Conservation (phyloP, 495 filamentous ascomycete species). For the Podospora appendiculata region DNA sequence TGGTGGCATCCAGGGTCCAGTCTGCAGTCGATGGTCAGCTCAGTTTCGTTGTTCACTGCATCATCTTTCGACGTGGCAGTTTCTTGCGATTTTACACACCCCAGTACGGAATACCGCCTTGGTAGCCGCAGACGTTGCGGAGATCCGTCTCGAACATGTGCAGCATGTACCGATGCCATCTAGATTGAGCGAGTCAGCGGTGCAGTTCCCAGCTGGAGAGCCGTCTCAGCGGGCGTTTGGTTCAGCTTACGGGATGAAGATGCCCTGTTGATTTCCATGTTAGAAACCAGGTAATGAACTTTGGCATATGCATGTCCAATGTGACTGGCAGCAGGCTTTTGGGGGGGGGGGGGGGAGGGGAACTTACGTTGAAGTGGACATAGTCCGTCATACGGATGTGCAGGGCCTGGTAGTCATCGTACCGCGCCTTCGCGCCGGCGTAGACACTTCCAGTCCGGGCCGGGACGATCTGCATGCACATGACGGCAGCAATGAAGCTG, state of each 20-base stretch:
- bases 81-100: background rate
- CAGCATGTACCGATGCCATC: constrained; percentile 58
- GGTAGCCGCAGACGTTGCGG: constrained; percentile 58
- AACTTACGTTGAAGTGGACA: constrained; percentile 16
- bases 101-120: constrained; percentile 26
- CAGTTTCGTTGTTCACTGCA: no score
- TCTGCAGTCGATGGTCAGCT: background rate
- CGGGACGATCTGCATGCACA: constrained; percentile 34
- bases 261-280: no score
- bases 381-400: constrained; percentile 41
- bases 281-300: no score
- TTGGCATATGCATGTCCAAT: no score
- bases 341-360: constrained; percentile 44
- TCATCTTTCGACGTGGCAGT: background rate
- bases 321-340: no score
- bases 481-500: constrained; percentile 36
- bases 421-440: constrained; percentile 35
- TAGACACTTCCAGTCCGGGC: constrained; percentile 13
- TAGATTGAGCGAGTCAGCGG: no score
- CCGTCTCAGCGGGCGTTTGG: no score
- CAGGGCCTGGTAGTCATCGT: constrained; percentile 43
- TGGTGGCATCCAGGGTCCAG: constrained; percentile 23
- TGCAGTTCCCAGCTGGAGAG: no score
- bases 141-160: constrained; percentile 56
- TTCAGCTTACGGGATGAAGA: no score